These are phyloP conservation scores for Paramecium biaurelia DNA, from an alignment of 73 alveolate species.

Conservation along the genomic window DNA sequence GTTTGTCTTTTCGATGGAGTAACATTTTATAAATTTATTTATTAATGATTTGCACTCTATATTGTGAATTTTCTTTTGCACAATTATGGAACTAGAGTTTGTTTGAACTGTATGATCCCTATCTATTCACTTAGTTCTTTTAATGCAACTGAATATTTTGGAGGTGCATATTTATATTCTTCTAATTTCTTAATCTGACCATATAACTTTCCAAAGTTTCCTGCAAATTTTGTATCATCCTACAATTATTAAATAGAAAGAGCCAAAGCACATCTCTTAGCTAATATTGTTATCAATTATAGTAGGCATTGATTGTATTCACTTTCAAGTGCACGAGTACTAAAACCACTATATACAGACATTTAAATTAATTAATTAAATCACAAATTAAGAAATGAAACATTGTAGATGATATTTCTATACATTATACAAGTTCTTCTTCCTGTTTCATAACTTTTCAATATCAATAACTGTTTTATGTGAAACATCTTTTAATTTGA, in stretches of 20 bases:
- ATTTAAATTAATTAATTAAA: neutral
- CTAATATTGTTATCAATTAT: neutral
- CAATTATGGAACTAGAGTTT: neutral
- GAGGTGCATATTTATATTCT: neutral
- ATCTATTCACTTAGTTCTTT: neutral
- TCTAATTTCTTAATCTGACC: neutral
- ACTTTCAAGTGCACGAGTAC: slow-evolving; percentile 1
- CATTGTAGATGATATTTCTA: neutral
- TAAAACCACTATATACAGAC: slow-evolving; percentile 35
- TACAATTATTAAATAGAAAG: neutral
- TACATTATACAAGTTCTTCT: neutral
- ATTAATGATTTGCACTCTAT: neutral
- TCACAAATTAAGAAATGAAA: slow-evolving; percentile 22
- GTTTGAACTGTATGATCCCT: neutral
- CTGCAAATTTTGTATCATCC: neutral
- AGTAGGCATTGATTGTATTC: neutral
- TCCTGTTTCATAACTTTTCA: neutral
- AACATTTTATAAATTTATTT: neutral
- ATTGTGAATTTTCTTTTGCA: neutral
- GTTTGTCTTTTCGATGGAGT: neutral
- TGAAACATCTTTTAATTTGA: neutral
- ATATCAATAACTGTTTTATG: neutral
- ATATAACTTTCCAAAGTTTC: neutral
- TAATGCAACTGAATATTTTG: neutral
- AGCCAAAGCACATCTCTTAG: neutral